These are phyloP conservation scores for Teratosphaeriaceae sp. DNA, from an alignment of 2,329 filamentous ascomycete genomes.

Conservation along the genomic window DNA sequence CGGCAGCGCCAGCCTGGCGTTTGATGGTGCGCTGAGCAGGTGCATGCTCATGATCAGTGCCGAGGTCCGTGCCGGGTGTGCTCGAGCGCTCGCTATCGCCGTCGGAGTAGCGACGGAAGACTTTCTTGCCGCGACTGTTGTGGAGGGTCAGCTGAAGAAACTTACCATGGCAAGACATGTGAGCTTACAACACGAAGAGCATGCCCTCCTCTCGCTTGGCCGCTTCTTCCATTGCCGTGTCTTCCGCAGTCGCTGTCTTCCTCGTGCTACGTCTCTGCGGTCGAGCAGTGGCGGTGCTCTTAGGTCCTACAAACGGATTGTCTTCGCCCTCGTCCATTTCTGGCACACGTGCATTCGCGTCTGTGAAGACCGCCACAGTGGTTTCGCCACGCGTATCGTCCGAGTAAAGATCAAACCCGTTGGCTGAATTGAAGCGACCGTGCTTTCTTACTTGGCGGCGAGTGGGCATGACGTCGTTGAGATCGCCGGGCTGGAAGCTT, in stretches of 20 bases:
- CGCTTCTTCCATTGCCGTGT: constrained; percentile 53
- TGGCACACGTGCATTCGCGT: constrained; percentile 69
- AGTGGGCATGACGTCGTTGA: constrained; percentile 52
- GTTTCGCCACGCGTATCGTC: constrained; percentile 42
- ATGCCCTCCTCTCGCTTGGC: constrained; percentile 63
- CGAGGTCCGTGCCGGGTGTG: constrained; percentile 27
- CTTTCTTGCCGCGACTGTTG: constrained; percentile 67
- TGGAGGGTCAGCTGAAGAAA: constrained; percentile 21
- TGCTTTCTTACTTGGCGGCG: constrained; percentile 45
- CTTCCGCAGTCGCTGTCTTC: constrained; percentile 45
- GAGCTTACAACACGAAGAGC: constrained; percentile 71
- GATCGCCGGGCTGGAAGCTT: constrained; percentile 51
- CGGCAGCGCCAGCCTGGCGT: constrained; percentile 32
- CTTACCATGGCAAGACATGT: constrained; percentile 18
- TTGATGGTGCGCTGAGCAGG: constrained; percentile 23
- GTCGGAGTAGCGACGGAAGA: constrained; percentile 61
- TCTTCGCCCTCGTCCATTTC: constrained; percentile 57
- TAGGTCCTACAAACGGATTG: constrained; percentile 63
- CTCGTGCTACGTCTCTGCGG: constrained; percentile 35
- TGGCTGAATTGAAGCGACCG: constrained; percentile 20
- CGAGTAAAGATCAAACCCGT: constrained; percentile 49
- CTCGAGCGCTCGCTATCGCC: constrained; percentile 28
- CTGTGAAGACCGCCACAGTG: constrained; percentile 65
- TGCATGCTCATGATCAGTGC: constrained; percentile 28
- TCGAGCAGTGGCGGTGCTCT: constrained; percentile 8